phyloP scores from a whole-genome alignment of 2,329 filamentous ascomycete species.

The Calonectria hawksworthii region DNA sequence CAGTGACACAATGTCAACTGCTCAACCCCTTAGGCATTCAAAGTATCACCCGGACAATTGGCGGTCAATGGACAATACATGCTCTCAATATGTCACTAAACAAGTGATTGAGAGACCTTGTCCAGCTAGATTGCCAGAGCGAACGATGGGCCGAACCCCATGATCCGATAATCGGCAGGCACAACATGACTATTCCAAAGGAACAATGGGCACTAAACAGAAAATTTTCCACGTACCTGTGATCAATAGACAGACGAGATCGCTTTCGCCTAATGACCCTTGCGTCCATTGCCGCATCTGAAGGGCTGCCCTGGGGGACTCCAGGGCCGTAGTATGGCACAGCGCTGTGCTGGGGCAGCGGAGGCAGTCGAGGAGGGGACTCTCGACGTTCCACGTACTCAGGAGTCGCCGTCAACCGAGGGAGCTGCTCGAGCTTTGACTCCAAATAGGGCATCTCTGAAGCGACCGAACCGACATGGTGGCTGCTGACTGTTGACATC shows the following conservation, averaged over 20 bases:
- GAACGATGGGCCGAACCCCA: background rate
- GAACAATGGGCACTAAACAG: background rate
- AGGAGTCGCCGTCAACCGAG: constrained; percentile 36
- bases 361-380: constrained; percentile 26
- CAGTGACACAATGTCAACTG: constrained; percentile 27
- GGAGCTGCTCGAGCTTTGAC: constrained; percentile 49
- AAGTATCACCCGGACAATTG: background rate
- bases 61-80: background rate
- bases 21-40: background rate
- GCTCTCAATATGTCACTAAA: background rate
- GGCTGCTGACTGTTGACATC: constrained; percentile 62
- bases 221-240: constrained; percentile 35
- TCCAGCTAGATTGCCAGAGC: background rate
- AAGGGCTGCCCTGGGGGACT: constrained; percentile 26
- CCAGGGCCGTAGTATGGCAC: background rate
- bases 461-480: constrained; percentile 50
- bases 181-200: background rate
- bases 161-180: background rate
- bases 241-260: constrained; percentile 42
- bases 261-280: constrained; percentile 38
- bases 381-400: constrained; percentile 23
- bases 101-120: background rate
- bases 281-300: constrained; percentile 34
- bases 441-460: constrained; percentile 57
- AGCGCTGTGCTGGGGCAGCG: constrained; percentile 22